These are phyloP conservation scores for Diaporthe destruens DNA, from an alignment of 2,329 filamentous ascomycete genomes.

Conservation along the genomic window DNA sequence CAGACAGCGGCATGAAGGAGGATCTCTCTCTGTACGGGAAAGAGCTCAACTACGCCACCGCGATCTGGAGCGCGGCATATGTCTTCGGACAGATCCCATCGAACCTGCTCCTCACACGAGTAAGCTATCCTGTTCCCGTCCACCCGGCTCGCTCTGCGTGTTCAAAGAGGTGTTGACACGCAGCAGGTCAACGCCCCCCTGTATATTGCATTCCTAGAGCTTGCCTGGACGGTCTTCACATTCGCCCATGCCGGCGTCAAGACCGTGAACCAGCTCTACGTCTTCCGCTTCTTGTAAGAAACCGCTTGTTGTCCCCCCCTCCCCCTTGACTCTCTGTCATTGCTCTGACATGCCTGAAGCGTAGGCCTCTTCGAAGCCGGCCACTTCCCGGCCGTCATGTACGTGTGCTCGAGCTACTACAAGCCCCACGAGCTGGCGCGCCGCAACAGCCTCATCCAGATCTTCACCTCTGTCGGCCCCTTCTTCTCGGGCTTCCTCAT, in stretches of 20 bases:
- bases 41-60: slow-evolving; percentile 50
- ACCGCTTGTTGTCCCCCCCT: not conserved
- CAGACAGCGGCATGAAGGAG: slow-evolving; percentile 43
- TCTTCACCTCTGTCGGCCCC: slow-evolving; percentile 47
- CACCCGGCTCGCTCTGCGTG: too few species aligned
- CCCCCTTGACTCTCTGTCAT: not conserved
- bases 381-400: slow-evolving; percentile 50
- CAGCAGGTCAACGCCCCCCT: slow-evolving; percentile 3
- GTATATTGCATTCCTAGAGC: slow-evolving; percentile 19
- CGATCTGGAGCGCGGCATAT: slow-evolving; percentile 49
- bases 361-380: slow-evolving; percentile 49
- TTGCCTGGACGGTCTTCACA: slow-evolving; percentile 12
- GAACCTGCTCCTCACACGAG: slow-evolving; percentile 43
- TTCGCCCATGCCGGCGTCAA: slow-evolving; percentile 15
- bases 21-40: slow-evolving; percentile 49
- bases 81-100: slow-evolving; percentile 50
- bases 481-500: slow-evolving; percentile 44
- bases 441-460: slow-evolving; percentile 48
- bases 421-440: slow-evolving; percentile 49
- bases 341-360: slow-evolving; percentile 34
- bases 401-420: slow-evolving; percentile 49
- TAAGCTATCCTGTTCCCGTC: not conserved
- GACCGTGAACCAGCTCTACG: not conserved
- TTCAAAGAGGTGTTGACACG: too few species aligned
- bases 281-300: slow-evolving; percentile 7